Evolutionary conservation across 1,139 yeast species (phyloP).

Genomic region (Yamadazyma dushanensis): DNA sequence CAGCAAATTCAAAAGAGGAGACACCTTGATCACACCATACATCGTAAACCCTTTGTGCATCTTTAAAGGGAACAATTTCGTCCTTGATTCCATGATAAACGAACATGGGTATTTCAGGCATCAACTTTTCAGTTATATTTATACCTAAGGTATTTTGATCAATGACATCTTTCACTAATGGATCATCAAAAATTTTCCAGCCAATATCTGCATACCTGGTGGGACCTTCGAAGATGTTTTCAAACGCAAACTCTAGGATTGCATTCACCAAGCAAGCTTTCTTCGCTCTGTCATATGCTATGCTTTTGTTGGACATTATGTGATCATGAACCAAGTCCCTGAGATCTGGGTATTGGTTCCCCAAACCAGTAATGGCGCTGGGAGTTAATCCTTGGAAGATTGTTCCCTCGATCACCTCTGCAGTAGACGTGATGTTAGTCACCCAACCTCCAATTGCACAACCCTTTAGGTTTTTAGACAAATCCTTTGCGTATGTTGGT

Average conservation of each 20-base stretch:
- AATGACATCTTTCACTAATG: constrained; percentile 11
- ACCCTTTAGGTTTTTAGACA: constrained; percentile 25
- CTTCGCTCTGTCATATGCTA: constrained; percentile 14
- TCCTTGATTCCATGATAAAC: constrained; percentile 34
- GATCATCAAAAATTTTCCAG: constrained; percentile 14
- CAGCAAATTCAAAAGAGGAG: constrained; percentile 27
- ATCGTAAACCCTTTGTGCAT: constrained; percentile 25
- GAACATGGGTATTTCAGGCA: constrained; percentile 34
- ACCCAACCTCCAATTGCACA: constrained; percentile 37
- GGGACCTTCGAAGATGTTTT: constrained; percentile 19
- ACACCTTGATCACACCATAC: constrained; percentile 33
- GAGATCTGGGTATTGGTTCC: constrained; percentile 26
- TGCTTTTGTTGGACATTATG: constrained; percentile 9
- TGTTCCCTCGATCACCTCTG: constrained; percentile 26
- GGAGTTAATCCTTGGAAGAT: constrained; percentile 29
- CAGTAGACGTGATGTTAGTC: constrained; percentile 25
- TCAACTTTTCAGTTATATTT: constrained; percentile 13
- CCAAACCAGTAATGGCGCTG: constrained; percentile 26
- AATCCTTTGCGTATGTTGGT: constrained; percentile 36
- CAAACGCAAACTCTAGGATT: constrained; percentile 12
- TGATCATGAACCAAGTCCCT: constrained; percentile 4
- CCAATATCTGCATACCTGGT: constrained; percentile 16
- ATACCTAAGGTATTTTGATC: constrained; percentile 20
- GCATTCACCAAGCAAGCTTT: constrained; percentile 14
- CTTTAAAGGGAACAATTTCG: constrained; percentile 28